These are phyloP conservation scores for Scalesia atractyloides DNA, from an alignment of 129 eudicot genomes.

Conservation along the genomic window DNA sequence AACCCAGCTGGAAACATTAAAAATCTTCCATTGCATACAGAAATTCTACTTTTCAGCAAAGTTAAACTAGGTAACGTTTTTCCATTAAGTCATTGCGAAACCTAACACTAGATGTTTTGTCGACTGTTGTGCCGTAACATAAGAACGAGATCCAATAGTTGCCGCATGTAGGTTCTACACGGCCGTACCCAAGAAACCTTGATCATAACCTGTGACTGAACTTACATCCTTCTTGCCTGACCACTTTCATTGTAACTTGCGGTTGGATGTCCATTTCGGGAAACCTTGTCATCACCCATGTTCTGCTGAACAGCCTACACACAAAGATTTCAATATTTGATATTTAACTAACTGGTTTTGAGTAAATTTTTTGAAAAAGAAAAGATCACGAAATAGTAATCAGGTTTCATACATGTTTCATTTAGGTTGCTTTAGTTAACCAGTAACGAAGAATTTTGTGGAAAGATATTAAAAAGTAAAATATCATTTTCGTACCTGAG, in stretches of 20 bases:
- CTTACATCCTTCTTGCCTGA: slow-evolving; percentile 33
- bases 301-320: slow-evolving; percentile 85
- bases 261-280: slow-evolving; percentile 35
- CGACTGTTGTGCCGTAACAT: slow-evolving; percentile 17
- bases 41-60: slow-evolving; percentile 22
- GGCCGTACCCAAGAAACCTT: slow-evolving; percentile 7
- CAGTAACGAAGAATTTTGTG: not conserved
- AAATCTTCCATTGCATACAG: slow-evolving; percentile 27
- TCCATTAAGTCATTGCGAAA: slow-evolving; percentile 21
- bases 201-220: not conserved
- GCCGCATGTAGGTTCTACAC: not conserved
- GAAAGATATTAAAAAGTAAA: too few relatives aligned
- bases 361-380: not conserved
- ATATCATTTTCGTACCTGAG: too few relatives aligned
- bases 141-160: slow-evolving; percentile 14
- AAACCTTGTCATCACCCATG: slow-evolving; percentile 49
- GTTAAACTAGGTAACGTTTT: slow-evolving; percentile 20
- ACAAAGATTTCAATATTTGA: not conserved
- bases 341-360: not conserved
- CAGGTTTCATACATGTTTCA: not conserved
- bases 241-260: slow-evolving; percentile 27
- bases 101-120: slow-evolving; percentile 29
- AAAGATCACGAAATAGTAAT: not conserved
- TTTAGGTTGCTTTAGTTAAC: not conserved
- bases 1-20: slow-evolving; percentile 15